Conservation (phyloP, 2,329 filamentous ascomycete genomes). For the Dactylonectria macrodidyma region DNA sequence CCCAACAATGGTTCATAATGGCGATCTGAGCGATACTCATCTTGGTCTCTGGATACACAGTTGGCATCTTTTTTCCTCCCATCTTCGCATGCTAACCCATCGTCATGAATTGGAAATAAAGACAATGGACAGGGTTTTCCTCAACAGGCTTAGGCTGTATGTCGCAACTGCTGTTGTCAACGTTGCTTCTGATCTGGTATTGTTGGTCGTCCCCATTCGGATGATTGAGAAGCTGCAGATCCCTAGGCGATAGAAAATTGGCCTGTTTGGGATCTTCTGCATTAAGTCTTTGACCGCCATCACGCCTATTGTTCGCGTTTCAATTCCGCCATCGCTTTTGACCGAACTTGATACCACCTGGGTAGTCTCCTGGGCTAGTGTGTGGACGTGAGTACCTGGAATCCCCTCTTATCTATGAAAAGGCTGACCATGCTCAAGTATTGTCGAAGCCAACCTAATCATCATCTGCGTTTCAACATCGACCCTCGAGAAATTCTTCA, state of each 20-base stretch:
- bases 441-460: conserved; percentile 57
- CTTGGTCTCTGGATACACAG: conserved; percentile 51
- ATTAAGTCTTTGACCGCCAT: conserved; percentile 57
- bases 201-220: conserved; percentile 62
- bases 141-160: conserved; percentile 63
- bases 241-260: conserved; percentile 62
- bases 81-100: conserved; percentile 57
- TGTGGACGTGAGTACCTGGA: conserved; percentile 48
- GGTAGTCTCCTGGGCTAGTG: conserved; percentile 45
- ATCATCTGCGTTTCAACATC: conserved; percentile 59
- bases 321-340: conserved; percentile 48
- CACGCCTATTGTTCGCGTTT: conserved; percentile 51
- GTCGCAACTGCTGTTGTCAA: conserved; percentile 64
- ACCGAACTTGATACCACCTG: conserved; percentile 48
- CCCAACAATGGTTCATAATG: conserved; percentile 52
- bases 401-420: no score
- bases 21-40: conserved; percentile 49
- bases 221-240: conserved; percentile 63
- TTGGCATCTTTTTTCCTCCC: conserved; percentile 52
- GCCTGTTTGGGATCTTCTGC: conserved; percentile 59
- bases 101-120: conserved; percentile 49
- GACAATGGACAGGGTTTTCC: conserved; percentile 55
- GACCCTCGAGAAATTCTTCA: conserved; percentile 57
- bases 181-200: conserved; percentile 62
- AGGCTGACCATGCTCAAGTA: conserved; percentile 18